phyloP scores from a whole-genome alignment of 208 protist genomes.

The Leishmania arabica region DNA sequence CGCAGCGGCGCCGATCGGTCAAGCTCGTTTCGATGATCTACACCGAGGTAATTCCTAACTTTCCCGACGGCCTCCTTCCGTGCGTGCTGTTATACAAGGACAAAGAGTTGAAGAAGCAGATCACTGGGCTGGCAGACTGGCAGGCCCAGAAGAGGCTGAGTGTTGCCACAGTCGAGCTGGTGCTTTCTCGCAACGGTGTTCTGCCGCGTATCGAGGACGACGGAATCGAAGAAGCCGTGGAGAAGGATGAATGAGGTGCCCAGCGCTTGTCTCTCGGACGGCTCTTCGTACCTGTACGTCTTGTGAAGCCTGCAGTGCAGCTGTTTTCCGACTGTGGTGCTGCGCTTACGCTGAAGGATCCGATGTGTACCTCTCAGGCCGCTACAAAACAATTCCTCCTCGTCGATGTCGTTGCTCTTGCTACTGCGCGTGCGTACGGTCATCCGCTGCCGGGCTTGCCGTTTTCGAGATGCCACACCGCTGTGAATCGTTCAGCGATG shows the following conservation, averaged over 20 bases:
- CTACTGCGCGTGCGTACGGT: not conserved
- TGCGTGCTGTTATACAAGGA: conserved; percentile 86
- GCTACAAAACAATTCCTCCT: not conserved
- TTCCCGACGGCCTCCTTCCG: conserved; percentile 76
- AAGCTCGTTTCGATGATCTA: conserved; percentile 90
- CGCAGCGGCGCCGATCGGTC: conserved; percentile 63
- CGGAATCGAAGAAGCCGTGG: not conserved
- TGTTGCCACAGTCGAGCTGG: conserved; percentile 49
- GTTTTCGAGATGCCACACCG: not conserved
- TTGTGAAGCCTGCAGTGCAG: not conserved
- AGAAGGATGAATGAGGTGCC: not conserved
- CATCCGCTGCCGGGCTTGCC: not conserved
- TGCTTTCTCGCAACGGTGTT: conserved; percentile 51
- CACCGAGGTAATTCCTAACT: conserved; percentile 78
- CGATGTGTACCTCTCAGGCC: not conserved
- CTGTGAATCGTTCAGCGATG: not conserved
- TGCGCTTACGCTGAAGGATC: not conserved
- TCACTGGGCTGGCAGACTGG: conserved; percentile 75
- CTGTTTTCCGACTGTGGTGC: too few species aligned
- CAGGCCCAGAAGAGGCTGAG: conserved; percentile 38
- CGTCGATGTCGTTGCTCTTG: not conserved
- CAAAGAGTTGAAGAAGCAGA: conserved; percentile 62
- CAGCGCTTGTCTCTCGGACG: not conserved
- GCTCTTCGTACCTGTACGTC: not conserved
- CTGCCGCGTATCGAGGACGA: conserved; percentile 39